A percentile compares a stretch with the other conserved stretches of the same genome.
Evolutionary conservation across 139 green algal species (phyloP).

Genomic region (Ostreobium quekettii): DNA sequence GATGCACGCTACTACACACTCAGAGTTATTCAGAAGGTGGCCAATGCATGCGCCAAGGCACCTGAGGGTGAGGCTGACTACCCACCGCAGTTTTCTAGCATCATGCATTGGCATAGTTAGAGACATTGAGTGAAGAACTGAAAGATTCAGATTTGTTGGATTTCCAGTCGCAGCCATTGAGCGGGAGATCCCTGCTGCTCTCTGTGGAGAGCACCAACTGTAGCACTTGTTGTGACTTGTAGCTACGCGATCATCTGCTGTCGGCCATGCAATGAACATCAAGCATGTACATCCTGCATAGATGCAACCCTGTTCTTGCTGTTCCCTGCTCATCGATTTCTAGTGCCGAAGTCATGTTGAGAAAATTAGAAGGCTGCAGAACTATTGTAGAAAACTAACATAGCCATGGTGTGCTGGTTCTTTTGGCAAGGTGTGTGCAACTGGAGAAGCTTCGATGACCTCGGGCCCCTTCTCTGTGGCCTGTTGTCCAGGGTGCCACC

Average conservation of each 20-base stretch:
- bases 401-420: background rate
- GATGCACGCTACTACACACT: slow-evolving; percentile 64
- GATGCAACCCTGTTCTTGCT: no score
- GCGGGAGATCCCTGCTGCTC: background rate
- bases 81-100: background rate
- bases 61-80: background rate
- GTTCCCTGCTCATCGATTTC: no score
- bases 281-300: no score
- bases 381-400: slow-evolving; percentile 17
- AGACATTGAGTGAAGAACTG: slow-evolving; percentile 3
- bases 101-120: background rate
- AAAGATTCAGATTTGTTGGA: slow-evolving; percentile 17
- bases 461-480: no score
- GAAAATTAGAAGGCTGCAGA: background rate
- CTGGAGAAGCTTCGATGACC: no score
- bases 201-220: background rate
- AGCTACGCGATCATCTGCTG: no score
- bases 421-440: background rate
- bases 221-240: no score
- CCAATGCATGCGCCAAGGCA: slow-evolving; percentile 19
- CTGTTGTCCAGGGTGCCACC: slow-evolving; percentile 21
- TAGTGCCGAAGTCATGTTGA: background rate
- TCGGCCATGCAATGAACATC: no score
- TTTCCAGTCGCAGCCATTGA: slow-evolving; percentile 8
- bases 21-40: slow-evolving; percentile 24